Evolutionary conservation across 352 stramenopile genomes (phyloP), one percentile per base, ranked within the genome.

Genomic region (Pythium aristosporum): DNA sequence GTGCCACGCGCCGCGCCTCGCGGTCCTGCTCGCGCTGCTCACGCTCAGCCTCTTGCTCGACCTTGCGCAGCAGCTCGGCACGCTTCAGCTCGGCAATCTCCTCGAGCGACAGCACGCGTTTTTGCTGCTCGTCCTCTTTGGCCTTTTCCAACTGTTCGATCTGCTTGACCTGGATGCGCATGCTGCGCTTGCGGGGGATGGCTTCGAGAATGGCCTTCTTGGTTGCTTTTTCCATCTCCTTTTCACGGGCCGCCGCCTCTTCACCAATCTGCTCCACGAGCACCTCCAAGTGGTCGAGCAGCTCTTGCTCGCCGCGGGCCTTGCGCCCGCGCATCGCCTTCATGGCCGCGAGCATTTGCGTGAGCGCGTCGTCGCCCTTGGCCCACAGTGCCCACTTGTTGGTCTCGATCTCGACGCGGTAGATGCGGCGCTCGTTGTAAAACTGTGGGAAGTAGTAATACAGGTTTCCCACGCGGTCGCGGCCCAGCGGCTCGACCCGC

Each of bases 391-490:
- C 60, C 86, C 86, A 95, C 28, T 80, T 54, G 11, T 79, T 65
- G 20, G 72, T 83, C 48, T 77, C 67, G 15, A 59, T 30, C 36
- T 86, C 66, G 21, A 88, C 63, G 34, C 81, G 77, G 67, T 95
- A 95, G 46, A 95, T 55, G 49, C 86, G 81, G 7, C 86, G 80
- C 62, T 95, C 86, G 55, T 90, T 77, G 61, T 91, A 95, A 57
- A 95, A 95, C 71, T 95, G 84, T 9, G 86, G 82, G 54, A 92
- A 95, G 66, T 91, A 95, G 54, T 85, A 95, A 63, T 82, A 95
- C 10, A 80, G 50, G 37, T 93, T 92, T 12, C 86, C 86, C 13
- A 72, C 76, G 12, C 86, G 86, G 50, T 95, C 86, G 13, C 80
- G 77, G 16, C 86, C 86, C 10, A 95, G 58, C 3, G 86, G 84